Evolutionary conservation across 768 basidiomycete species (phyloP).

Genomic region (Russula earlei): DNA sequence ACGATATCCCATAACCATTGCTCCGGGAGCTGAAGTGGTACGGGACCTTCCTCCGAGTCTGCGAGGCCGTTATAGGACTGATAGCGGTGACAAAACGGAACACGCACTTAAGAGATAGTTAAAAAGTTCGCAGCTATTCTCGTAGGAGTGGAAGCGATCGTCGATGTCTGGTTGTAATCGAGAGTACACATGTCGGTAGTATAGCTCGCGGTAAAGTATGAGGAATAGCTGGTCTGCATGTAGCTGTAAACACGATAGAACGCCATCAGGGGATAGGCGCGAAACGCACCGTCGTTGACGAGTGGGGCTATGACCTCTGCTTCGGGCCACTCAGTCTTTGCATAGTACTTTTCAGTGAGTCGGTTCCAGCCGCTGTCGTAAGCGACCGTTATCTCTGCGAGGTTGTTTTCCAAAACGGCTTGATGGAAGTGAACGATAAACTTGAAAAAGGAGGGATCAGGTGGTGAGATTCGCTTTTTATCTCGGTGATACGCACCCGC

Average conservation of each 20-base stretch:
- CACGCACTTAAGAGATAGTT: constrained; percentile 88
- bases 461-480: neutral
- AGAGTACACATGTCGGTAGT: constrained; percentile 94
- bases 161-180: constrained; percentile 91
- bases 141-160: constrained; percentile 95
- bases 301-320: constrained; percentile 91
- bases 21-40: constrained; percentile 86
- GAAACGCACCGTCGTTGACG: constrained; percentile 73
- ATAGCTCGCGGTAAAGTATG: constrained; percentile 92
- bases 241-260: neutral
- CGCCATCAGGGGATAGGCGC: neutral
- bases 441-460: constrained; percentile 33
- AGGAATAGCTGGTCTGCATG: constrained; percentile 81
- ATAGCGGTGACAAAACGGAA: neutral
- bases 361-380: constrained; percentile 98
- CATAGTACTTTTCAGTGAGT: constrained; percentile 91
- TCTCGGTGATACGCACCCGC: constrained; percentile 41
- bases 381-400: constrained; percentile 81
- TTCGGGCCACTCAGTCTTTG: constrained; percentile 94
- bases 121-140: constrained; percentile 97
- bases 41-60: constrained; percentile 87
- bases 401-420: constrained; percentile 85
- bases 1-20: constrained; percentile 99
- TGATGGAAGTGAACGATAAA: constrained; percentile 95
- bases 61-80: neutral